These are phyloP conservation scores for Phanerodontia chrysosporium DNA, from an alignment of 768 basidiomycete species.

Conservation along the genomic window DNA sequence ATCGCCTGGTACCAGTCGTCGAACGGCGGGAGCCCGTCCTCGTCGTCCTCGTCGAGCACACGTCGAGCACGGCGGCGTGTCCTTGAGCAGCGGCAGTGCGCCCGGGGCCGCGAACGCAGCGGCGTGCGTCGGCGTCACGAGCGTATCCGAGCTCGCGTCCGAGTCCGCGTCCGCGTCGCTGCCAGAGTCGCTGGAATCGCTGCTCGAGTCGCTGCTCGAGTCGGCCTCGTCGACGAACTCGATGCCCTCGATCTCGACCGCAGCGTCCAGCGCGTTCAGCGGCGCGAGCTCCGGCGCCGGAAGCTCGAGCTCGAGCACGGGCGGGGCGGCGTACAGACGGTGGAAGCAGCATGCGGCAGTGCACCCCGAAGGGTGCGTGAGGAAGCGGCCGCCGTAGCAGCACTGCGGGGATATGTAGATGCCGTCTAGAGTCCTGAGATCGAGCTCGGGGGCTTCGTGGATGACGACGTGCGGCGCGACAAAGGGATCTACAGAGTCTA, in stretches of 20 bases:
- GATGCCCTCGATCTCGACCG: background rate
- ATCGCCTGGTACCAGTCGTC: conserved; percentile 21
- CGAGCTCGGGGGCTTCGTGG: conserved; percentile 14
- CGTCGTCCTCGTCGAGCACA: conserved; percentile 13
- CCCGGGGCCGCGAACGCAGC: background rate
- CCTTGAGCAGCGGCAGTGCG: background rate
- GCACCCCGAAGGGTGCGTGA: background rate
- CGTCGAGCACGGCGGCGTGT: background rate
- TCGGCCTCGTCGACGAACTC: background rate
- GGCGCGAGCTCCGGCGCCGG: background rate
- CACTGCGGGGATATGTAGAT: conserved; percentile 14
- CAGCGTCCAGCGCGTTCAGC: background rate
- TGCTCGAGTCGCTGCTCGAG: background rate
- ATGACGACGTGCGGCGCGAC: conserved; percentile 20
- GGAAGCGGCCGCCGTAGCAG: background rate
- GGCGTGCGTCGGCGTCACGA: background rate
- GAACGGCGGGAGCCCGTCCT: conserved; percentile 20
- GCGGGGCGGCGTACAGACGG: background rate
- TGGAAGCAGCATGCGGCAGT: background rate
- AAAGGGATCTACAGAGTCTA: conserved; percentile 40
- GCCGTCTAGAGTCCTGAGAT: conserved; percentile 7
- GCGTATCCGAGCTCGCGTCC: conserved; percentile 4
- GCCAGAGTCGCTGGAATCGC: background rate
- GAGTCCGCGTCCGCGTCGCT: background rate
- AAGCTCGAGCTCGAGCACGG: background rate